These are phyloP conservation scores for Debaryomycetaceae sp. DNA, from an alignment of 1,139 yeast genomes.

Conservation along the genomic window DNA sequence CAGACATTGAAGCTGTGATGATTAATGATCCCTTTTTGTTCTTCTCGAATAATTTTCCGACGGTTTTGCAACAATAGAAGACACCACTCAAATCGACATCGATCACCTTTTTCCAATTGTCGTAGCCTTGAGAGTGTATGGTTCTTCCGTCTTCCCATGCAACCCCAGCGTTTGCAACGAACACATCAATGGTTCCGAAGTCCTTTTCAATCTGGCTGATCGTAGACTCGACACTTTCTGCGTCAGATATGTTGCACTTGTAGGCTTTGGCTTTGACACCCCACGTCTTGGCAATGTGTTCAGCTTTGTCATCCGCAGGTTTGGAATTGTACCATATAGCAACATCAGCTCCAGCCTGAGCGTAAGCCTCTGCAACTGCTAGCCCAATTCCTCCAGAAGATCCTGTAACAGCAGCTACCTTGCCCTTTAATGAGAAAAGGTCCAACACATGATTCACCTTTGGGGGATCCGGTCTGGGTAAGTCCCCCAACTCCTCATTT, in stretches of 20 bases:
- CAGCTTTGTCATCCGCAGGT: slow-evolving; percentile 60
- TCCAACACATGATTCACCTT: slow-evolving; percentile 36
- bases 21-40: slow-evolving; percentile 71
- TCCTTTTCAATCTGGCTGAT: slow-evolving; percentile 60
- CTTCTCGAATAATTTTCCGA: slow-evolving; percentile 68
- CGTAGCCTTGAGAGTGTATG: slow-evolving; percentile 52
- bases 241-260: slow-evolving; percentile 63
- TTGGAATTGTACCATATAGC: slow-evolving; percentile 68
- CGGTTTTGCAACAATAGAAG: slow-evolving; percentile 67
- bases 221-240: slow-evolving; percentile 54
- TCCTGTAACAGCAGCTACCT: slow-evolving; percentile 86
- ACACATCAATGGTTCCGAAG: slow-evolving; percentile 74
- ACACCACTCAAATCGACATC: slow-evolving; percentile 74
- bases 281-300: slow-evolving; percentile 53
- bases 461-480: slow-evolving; percentile 28
- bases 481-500: slow-evolving; percentile 24
- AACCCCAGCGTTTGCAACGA: slow-evolving; percentile 90
- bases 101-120: slow-evolving; percentile 62
- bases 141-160: slow-evolving; percentile 79
- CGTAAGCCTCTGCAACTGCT: slow-evolving; percentile 80
- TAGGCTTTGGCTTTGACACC: slow-evolving; percentile 70
- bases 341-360: slow-evolving; percentile 89
- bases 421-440: slow-evolving; percentile 69
- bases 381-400: slow-evolving; percentile 83
- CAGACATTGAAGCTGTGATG: slow-evolving; percentile 84